Base-by-base conservation (phyloP, 106 monocot genomes). In the Dendrobium officinale region DNA sequence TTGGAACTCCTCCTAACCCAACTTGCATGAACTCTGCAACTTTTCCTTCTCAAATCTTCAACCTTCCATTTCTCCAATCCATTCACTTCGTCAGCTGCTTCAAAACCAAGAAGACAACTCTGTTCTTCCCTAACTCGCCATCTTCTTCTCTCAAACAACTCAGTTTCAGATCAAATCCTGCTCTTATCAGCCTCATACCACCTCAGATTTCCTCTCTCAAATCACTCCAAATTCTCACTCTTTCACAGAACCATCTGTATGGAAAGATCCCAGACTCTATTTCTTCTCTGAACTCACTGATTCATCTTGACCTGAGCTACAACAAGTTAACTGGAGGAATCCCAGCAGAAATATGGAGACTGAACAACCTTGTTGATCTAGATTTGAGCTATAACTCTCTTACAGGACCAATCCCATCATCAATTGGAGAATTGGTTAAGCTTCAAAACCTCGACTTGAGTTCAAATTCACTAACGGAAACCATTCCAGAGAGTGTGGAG, bases 381-480 rank as follows among this genome's bases (percentile, higher is more conserved):
- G 95, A 96, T 49, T 59, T 96, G 9, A 96, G 95, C 89, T 96
- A 89, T 68, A 96, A 96, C 72, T 88, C 89, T 26, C 86, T 96
- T 33, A 73, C 84, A 2, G 95, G 95, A 10, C 5, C 58, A 45
- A 86, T 96, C 70, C 95, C 95, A 4, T 15, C 81, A 29, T 80
- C 89, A 8, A 79, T 93, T 24, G 95, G 93, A 4, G 73, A 88
- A 44, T 29, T 96, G 84, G 72, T 76, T 51, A 67, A 79, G 26
- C 91, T 96, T 83, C 95, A 93, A 73, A 96, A 96, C 81, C 92
- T 96, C 0, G 95, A 96, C 70, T 45, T 96, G 72, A 93, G 95
- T 89, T 91, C 88, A 27, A 96, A 96, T 70, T 81, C 81, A 9
- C 84, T 96, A 40, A 73, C 78, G 18, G 93, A 93, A 31, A 40